Conservation (phyloP, 306 rosid genomes). For the Castanea crenata region DNA sequence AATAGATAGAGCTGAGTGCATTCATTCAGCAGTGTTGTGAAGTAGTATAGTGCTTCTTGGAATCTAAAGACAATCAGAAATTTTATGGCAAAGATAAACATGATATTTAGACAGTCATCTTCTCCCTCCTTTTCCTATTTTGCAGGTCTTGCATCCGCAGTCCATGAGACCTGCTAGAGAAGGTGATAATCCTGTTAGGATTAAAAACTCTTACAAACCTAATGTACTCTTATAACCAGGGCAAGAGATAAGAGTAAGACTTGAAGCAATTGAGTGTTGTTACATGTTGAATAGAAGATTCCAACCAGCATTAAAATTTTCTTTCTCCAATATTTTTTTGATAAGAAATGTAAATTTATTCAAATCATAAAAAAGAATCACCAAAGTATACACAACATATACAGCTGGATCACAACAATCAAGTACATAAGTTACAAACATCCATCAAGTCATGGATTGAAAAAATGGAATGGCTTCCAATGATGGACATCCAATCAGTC, state of each 20-base stretch:
- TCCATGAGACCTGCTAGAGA: slow-evolving; percentile 98
- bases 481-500: too few species aligned
- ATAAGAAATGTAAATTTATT: too few species aligned
- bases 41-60: not conserved
- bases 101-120: not conserved
- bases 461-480: too few species aligned
- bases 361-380: too few species aligned
- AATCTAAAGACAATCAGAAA: not conserved
- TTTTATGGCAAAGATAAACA: not conserved
- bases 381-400: too few species aligned
- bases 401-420: too few species aligned
- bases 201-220: slow-evolving; percentile 94
- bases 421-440: too few species aligned
- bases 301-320: slow-evolving; percentile 14
- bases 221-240: slow-evolving; percentile 82
- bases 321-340: slow-evolving; percentile 9
- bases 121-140: slow-evolving; percentile 3
- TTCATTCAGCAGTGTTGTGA: not conserved
- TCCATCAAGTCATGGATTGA: too few species aligned
- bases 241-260: slow-evolving; percentile 91
- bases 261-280: slow-evolving; percentile 23
- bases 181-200: slow-evolving; percentile 92
- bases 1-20: not conserved
- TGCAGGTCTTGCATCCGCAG: slow-evolving; percentile 93
- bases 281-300: slow-evolving; percentile 16